Evolutionary conservation across 2,329 filamentous ascomycete genomes (phyloP).

Genomic region (Chaetomiaceae sp.): DNA sequence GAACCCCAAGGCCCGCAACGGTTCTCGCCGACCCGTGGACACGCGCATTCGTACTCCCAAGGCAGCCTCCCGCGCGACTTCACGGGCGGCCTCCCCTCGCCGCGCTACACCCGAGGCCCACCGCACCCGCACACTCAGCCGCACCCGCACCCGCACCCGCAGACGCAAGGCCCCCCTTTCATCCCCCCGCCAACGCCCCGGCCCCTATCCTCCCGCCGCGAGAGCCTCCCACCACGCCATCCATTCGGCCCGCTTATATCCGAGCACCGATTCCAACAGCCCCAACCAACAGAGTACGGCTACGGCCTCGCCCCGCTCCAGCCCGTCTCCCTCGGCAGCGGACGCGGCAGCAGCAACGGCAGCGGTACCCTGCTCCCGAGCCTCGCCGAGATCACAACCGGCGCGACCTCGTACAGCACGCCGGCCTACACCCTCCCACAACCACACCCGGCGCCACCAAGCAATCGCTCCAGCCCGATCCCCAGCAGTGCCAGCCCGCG

Average conservation of each 20-base stretch:
- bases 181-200: slow-evolving; percentile 33
- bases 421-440: slow-evolving; percentile 44
- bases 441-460: neutral
- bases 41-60: slow-evolving; percentile 46
- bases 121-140: slow-evolving; percentile 27
- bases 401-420: slow-evolving; percentile 57
- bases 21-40: slow-evolving; percentile 23
- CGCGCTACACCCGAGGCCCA: slow-evolving; percentile 40
- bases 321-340: neutral
- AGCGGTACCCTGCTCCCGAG: slow-evolving; percentile 48
- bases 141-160: slow-evolving; percentile 33
- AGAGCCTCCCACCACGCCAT: slow-evolving; percentile 36
- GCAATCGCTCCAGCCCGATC: slow-evolving; percentile 11
- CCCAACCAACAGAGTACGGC: slow-evolving; percentile 36
- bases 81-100: slow-evolving; percentile 37
- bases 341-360: neutral
- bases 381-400: slow-evolving; percentile 60
- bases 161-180: slow-evolving; percentile 12
- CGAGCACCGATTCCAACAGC: neutral
- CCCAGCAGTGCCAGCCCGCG: neutral
- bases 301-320: slow-evolving; percentile 53
- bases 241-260: slow-evolving; percentile 23
- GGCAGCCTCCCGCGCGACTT: slow-evolving; percentile 43
- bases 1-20: slow-evolving; percentile 33
- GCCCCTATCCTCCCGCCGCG: slow-evolving; percentile 39